phyloP scores from a whole-genome alignment of 2,329 filamentous ascomycete species.

The Beauveria sp. region DNA sequence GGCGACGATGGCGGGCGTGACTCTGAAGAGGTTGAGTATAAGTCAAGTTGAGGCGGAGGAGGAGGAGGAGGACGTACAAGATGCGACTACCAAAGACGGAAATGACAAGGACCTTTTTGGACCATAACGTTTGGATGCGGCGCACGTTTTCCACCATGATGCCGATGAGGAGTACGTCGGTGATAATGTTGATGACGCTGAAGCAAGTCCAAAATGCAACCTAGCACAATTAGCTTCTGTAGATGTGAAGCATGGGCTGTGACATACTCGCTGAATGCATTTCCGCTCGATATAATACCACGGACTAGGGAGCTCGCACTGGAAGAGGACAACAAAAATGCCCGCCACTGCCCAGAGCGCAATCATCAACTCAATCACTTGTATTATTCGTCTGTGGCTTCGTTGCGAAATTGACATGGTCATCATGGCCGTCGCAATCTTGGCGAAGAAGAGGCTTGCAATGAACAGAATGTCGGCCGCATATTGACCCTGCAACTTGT shows the following conservation, averaged over 20 bases:
- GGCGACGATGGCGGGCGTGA: constrained; percentile 18
- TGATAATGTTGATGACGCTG: constrained; percentile 3
- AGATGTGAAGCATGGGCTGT: background rate
- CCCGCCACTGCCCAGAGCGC: constrained; percentile 19
- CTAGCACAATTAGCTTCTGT: background rate
- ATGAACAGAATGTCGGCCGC: constrained; percentile 20
- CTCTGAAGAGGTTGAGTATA: constrained; percentile 4
- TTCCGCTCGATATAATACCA: constrained; percentile 19
- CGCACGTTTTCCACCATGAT: constrained; percentile 21
- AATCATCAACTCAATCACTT: constrained; percentile 15
- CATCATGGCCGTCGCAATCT: constrained; percentile 21
- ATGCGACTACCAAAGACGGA: constrained; percentile 24
- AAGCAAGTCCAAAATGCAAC: constrained; percentile 10
- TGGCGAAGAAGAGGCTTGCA: constrained; percentile 19
- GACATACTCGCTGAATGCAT: constrained; percentile 15
- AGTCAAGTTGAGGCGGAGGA: too few species aligned
- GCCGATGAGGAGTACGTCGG: background rate
- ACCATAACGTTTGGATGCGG: constrained; percentile 21
- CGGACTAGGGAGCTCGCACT: constrained; percentile 20
- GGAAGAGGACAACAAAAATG: constrained; percentile 20
- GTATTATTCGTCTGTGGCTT: constrained; percentile 17
- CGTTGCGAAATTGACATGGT: constrained; percentile 19
- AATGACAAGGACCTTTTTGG: constrained; percentile 22
- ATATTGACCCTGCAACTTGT: constrained; percentile 18
- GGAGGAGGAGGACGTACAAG: constrained; percentile 16